Evolutionary conservation across 23 red algal species (phyloP).

Genomic region (Gracilaria domingensis): DNA sequence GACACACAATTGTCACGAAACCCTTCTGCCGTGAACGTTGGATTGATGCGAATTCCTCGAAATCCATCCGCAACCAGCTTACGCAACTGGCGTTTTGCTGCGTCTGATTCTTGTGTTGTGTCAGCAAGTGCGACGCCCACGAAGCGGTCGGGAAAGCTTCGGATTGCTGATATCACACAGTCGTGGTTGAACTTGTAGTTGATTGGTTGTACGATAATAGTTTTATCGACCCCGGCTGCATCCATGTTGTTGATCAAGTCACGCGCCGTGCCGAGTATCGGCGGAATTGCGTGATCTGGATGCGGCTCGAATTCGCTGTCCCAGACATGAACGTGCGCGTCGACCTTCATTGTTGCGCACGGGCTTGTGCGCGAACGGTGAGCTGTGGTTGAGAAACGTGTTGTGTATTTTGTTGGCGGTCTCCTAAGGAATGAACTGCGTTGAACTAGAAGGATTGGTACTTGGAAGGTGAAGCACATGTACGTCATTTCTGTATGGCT

Average conservation of each 20-base stretch:
- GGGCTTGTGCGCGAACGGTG: not conserved
- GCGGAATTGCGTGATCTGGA: conserved; percentile 12
- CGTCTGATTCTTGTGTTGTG: not conserved
- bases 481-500: no score
- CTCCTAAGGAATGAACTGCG: not conserved
- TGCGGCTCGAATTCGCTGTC: not conserved
- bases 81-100: not conserved
- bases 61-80: not conserved
- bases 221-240: not conserved
- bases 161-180: not conserved
- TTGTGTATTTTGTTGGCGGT: not conserved
- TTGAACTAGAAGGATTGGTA: not conserved
- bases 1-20: not conserved
- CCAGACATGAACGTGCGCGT: conserved; percentile 58
- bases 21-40: conserved; percentile 29
- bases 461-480: not conserved
- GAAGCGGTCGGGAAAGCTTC: not conserved
- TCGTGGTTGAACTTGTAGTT: conserved; percentile 53
- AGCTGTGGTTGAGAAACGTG: not conserved
- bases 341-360: conserved; percentile 23
- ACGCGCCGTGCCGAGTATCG: not conserved
- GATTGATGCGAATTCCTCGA: conserved; percentile 44
- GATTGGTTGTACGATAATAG: conserved; percentile 33
- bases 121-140: conserved; percentile 28
- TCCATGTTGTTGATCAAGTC: conserved; percentile 24